phyloP scores from a whole-genome alignment of 805 yeast genomes.

The Sporopachydermia quercuum region DNA sequence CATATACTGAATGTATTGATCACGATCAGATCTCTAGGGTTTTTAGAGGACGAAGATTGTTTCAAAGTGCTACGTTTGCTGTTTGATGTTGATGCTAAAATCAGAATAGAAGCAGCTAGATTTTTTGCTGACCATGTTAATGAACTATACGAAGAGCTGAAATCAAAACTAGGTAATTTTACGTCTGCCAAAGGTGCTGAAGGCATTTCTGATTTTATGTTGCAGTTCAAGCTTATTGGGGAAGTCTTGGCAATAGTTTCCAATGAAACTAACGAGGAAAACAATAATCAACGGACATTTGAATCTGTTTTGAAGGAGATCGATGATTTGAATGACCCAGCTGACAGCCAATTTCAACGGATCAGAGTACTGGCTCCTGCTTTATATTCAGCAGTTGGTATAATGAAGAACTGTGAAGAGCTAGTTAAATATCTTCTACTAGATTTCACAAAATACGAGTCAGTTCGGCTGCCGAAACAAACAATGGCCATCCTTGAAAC shows the following conservation, averaged over 20 bases:
- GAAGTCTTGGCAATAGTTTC: conserved; percentile 4
- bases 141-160: conserved; percentile 13
- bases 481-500: background rate
- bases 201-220: conserved; percentile 10
- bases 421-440: conserved; percentile 26
- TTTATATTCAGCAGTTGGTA: background rate
- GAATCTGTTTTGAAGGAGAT: conserved; percentile 7
- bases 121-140: conserved; percentile 27
- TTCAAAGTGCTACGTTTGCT: conserved; percentile 26
- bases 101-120: conserved; percentile 34
- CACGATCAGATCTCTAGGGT: conserved; percentile 45
- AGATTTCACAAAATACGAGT: conserved; percentile 25
- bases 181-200: conserved; percentile 5
- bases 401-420: conserved; percentile 19
- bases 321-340: background rate
- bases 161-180: conserved; percentile 5
- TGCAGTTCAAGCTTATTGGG: conserved; percentile 6
- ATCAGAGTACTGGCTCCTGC: background rate
- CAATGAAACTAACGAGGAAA: conserved; percentile 6
- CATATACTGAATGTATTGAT: conserved; percentile 35
- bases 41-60: conserved; percentile 44
- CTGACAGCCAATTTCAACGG: background rate
- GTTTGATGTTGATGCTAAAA: conserved; percentile 20
- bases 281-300: conserved; percentile 10
- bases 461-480: background rate